Conservation (phyloP, 352 stramenopile genomes). For the Phytophthora idaei region DNA sequence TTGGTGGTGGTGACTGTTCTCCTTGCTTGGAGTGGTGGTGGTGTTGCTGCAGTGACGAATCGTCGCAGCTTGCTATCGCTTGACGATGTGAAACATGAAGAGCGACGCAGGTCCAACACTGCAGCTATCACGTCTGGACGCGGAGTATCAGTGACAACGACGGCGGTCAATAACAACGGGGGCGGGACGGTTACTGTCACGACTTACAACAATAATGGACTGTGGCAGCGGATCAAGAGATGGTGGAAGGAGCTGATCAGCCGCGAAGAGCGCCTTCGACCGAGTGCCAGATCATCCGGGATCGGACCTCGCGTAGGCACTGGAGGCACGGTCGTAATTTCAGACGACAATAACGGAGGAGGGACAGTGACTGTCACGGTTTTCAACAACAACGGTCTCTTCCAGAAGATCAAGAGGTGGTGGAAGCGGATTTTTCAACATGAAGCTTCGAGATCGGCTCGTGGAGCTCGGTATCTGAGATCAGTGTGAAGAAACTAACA, state of each 20-base stretch:
- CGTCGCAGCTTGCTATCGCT: neutral
- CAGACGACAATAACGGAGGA: constrained; percentile 9
- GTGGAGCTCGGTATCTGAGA: neutral
- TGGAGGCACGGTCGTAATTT: constrained; percentile 2
- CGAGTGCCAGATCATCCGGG: neutral
- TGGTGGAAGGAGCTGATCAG: constrained; percentile 8
- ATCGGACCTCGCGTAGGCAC: neutral
- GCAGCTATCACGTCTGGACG: neutral
- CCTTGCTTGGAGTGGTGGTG: neutral
- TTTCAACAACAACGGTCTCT: constrained; percentile 6
- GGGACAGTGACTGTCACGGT: constrained; percentile 5
- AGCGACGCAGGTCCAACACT: neutral
- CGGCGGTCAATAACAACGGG: neutral
- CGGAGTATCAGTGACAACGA: neutral
- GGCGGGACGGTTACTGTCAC: constrained; percentile 21
- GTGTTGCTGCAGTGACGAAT: neutral
- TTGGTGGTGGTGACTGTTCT: neutral
- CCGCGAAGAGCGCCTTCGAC: constrained; percentile 4
- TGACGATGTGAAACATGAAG: constrained; percentile 3
- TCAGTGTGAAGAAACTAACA: neutral
- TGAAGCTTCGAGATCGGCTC: neutral
- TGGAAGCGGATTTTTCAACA: constrained; percentile 7
- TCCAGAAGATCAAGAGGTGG: constrained; percentile 4
- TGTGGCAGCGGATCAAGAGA: constrained; percentile 13
- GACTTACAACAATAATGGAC: constrained; percentile 12